Conservation (phyloP, 805 yeast genomes). For the Cyberlindnera maclurae region DNA sequence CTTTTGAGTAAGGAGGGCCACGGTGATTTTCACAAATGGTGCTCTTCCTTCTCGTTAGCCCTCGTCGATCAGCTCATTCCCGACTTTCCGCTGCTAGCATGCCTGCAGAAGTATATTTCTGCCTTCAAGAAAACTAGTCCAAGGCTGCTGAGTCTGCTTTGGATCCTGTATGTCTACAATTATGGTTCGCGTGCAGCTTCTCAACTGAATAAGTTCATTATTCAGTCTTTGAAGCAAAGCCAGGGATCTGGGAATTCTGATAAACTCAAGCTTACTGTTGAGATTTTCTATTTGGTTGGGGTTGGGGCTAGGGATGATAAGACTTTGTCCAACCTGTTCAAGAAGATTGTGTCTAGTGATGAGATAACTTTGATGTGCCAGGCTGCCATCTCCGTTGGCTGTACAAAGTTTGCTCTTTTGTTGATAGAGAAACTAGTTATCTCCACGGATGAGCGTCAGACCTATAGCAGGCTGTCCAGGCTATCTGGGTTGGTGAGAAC, state of each 20-base stretch:
- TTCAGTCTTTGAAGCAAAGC: background rate
- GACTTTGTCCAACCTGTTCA: slow-evolving; percentile 1
- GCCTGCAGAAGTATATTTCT: slow-evolving; percentile 8
- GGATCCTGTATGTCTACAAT: slow-evolving; percentile 22
- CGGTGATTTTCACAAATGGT: slow-evolving; percentile 9
- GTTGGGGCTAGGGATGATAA: slow-evolving; percentile 13
- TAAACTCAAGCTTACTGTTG: slow-evolving; percentile 13
- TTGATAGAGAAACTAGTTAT: slow-evolving; percentile 28
- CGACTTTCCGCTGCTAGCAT: background rate
- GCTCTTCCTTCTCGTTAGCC: slow-evolving; percentile 6
- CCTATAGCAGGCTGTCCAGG: background rate
- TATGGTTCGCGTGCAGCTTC: slow-evolving; percentile 12
- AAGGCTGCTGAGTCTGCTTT: slow-evolving; percentile 23
- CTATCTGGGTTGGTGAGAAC: slow-evolving; percentile 12
- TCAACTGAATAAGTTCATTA: background rate
- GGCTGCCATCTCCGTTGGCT: slow-evolving; percentile 19
- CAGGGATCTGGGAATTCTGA: background rate
- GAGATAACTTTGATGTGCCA: slow-evolving; percentile 20
- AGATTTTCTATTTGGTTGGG: slow-evolving; percentile 24
- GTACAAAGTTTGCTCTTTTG: slow-evolving; percentile 27
- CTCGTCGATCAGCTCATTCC: slow-evolving; percentile 5
- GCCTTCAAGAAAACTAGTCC: slow-evolving; percentile 19
- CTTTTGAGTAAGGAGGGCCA: background rate
- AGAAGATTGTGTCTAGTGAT: slow-evolving; percentile 10
- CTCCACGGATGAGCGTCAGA: slow-evolving; percentile 1